Evolutionary conservation across 495 filamentous ascomycete genomes (phyloP).

Genomic region (Aspergillus kassunensis): DNA sequence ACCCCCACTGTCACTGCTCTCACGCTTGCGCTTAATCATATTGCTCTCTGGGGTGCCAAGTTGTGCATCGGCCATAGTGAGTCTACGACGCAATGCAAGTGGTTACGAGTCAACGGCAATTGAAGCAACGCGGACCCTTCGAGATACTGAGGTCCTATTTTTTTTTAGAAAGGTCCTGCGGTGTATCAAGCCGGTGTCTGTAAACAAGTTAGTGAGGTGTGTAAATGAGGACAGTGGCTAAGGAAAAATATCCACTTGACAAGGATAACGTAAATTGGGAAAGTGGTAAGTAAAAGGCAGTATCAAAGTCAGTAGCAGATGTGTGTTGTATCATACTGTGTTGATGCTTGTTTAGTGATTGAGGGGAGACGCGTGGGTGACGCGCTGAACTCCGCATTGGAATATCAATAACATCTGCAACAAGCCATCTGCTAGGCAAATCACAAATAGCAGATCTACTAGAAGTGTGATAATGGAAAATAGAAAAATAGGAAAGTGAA

Average conservation of each 20-base stretch:
- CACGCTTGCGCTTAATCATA: conserved; percentile 45
- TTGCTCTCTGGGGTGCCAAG: conserved; percentile 36
- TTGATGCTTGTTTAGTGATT: neutral
- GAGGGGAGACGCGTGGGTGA: conserved; percentile 26
- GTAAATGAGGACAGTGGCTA: too few species aligned
- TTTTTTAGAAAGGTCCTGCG: too few species aligned
- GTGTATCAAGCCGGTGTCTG: too few species aligned
- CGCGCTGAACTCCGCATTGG: conserved; percentile 25
- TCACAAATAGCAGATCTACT: neutral
- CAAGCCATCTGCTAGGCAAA: neutral
- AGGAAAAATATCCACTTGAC: too few species aligned
- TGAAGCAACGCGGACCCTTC: neutral
- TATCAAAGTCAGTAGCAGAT: neutral
- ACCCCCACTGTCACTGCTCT: conserved; percentile 39
- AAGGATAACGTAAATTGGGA: too few species aligned
- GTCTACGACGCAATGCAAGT: conserved; percentile 18
- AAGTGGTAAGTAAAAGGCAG: neutral
- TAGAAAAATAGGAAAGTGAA: neutral
- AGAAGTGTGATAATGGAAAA: neutral
- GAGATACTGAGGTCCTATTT: neutral
- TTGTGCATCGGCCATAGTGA: conserved; percentile 39
- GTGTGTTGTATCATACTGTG: neutral
- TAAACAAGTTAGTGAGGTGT: too few species aligned
- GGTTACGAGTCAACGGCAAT: conserved; percentile 8
- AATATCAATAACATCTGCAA: conserved; percentile 5